Conservation (phyloP, 2,329 filamentous ascomycete species). For the Verticillium isaacii region DNA sequence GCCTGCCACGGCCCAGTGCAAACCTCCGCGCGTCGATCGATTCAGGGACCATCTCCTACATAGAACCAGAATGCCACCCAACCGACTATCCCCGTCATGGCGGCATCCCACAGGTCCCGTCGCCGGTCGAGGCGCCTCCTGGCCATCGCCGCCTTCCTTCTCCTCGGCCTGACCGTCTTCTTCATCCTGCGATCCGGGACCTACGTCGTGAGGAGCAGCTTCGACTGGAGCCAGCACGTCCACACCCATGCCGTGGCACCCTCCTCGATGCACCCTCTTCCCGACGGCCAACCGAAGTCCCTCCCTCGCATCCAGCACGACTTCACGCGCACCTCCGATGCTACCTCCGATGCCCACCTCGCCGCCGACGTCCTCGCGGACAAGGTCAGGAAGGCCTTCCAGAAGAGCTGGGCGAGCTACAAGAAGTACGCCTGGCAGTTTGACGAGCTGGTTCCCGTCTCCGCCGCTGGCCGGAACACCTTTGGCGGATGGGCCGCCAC, state of each 20-base stretch:
- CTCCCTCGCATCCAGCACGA: slow-evolving; percentile 11
- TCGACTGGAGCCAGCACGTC: slow-evolving; percentile 10
- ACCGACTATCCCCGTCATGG: slow-evolving; percentile 4
- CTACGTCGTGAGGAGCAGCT: slow-evolving; percentile 9
- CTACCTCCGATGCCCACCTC: not conserved
- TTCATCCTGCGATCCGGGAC: not conserved
- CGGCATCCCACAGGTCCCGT: slow-evolving; percentile 8
- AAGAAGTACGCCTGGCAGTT: slow-evolving; percentile 37
- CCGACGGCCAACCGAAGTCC: slow-evolving; percentile 1
- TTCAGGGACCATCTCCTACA: not conserved
- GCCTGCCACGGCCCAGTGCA: not conserved
- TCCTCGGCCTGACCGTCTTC: slow-evolving; percentile 6
- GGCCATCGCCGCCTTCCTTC: slow-evolving; percentile 5
- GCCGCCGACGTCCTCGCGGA: not conserved
- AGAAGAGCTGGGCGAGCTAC: slow-evolving; percentile 35
- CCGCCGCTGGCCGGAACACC: slow-evolving; percentile 28
- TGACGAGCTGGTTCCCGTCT: slow-evolving; percentile 39
- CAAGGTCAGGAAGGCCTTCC: slow-evolving; percentile 19
- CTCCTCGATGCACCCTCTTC: slow-evolving; percentile 7
- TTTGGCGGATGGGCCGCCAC: slow-evolving; percentile 46
- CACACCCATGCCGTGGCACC: slow-evolving; percentile 2
- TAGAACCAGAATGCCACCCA: not conserved
- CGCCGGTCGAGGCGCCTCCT: slow-evolving; percentile 11
- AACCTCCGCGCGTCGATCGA: not conserved
- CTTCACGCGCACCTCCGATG: not conserved